These are phyloP conservation scores for Leccinum boreale DNA, from an alignment of 768 basidiomycete genomes.

Conservation along the genomic window DNA sequence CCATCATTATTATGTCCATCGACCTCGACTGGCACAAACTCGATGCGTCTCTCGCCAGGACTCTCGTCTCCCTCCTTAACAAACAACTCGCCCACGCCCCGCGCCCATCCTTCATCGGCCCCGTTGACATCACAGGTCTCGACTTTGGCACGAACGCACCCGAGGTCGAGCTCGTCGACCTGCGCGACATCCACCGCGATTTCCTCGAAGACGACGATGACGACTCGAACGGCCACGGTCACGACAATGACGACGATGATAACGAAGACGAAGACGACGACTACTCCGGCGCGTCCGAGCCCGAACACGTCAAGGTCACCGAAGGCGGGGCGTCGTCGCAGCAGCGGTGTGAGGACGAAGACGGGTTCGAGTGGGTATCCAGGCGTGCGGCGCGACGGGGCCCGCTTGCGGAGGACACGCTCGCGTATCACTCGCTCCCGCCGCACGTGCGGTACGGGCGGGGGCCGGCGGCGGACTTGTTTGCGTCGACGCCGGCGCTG, in stretches of 20 bases:
- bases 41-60: slow-evolving; percentile 64
- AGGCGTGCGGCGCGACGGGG: slow-evolving; percentile 56
- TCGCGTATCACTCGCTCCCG: slow-evolving; percentile 67
- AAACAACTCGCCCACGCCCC: slow-evolving; percentile 64
- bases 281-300: slow-evolving; percentile 24
- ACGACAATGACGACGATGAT: background rate
- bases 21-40: slow-evolving; percentile 92
- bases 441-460: slow-evolving; percentile 70
- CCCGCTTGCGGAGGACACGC: slow-evolving; percentile 42
- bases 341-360: slow-evolving; percentile 50
- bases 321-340: slow-evolving; percentile 35
- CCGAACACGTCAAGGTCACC: slow-evolving; percentile 44
- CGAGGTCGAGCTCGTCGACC: slow-evolving; percentile 85
- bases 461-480: slow-evolving; percentile 55
- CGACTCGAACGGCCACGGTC: slow-evolving; percentile 26
- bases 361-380: slow-evolving; percentile 81
- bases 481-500: slow-evolving; percentile 50
- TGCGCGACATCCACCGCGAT: slow-evolving; percentile 91
- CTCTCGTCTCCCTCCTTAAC: slow-evolving; percentile 75
- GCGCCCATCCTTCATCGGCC: slow-evolving; percentile 94
- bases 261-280: slow-evolving; percentile 40
- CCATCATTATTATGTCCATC: slow-evolving; percentile 66
- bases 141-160: slow-evolving; percentile 85
- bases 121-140: slow-evolving; percentile 79
- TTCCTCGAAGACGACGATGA: slow-evolving; percentile 83